Base-by-base conservation (phyloP, 257 asterid species). In the Solanum medicagineum region DNA sequence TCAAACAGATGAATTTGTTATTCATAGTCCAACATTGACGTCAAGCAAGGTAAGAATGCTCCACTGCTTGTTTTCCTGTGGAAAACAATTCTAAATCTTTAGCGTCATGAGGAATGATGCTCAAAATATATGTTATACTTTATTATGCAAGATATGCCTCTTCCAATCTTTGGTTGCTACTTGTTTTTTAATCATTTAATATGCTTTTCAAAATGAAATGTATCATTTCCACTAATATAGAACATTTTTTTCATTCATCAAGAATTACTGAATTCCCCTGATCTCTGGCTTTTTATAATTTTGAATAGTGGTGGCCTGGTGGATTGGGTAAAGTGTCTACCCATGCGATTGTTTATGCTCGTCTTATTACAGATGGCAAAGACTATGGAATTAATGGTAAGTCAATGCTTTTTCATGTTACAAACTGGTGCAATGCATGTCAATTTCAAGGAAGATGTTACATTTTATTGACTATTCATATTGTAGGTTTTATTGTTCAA, bases 241-340 rank as follows among this genome's bases (percentile, higher is more conserved):
- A 36, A 36, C 16, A 29, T 29, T 6, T 1, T 32, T 8, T 16
- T 69, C 51, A 73, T 51, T 79, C 83, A 79, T 40, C 51, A 62
- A 62, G 13, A 53, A 20, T 53, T 32, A 19, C 32, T 68, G 22
- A 13, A 45, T 68, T 19, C 70, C 53, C 86, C 87, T 73, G 63
- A 84, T 85, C 51, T 80, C 66, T 54, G 75, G 45, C 69, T 83
- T 89, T 17, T 83, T 74, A 16, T 11, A 16, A 32, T 85, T 74
- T 68, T 84, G 32, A 66, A 56, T 84, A 97, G 99, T 95, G 99
- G 99, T 97, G 99, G 99, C 99, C 99, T 60, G 99, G 99, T 83
- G 99, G 99, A 84, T 92, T 97, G 89, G 99, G 99, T 63, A 97
- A 97, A 92, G 93, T 95, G 71, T 93, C 99, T 68, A 97, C 99